These are phyloP conservation scores for Pseudogymnoascus sp. DNA, from an alignment of 2,329 filamentous ascomycete species.

Conservation along the genomic window DNA sequence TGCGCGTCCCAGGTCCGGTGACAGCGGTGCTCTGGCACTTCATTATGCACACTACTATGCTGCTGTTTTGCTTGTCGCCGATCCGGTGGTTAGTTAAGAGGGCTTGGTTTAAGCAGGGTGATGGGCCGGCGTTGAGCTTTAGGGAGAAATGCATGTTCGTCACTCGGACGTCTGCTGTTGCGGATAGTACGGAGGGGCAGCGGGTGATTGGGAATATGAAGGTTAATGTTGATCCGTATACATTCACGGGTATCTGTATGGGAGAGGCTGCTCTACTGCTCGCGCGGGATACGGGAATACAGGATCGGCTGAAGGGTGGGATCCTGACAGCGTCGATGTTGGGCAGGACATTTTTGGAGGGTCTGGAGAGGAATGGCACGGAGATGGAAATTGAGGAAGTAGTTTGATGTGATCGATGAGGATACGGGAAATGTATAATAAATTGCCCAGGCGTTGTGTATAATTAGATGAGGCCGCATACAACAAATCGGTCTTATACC, in stretches of 20 bases:
- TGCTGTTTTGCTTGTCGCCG: slow-evolving; percentile 31
- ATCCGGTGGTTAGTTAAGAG: slow-evolving; percentile 36
- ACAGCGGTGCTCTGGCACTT: slow-evolving; percentile 44
- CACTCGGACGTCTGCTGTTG: background rate
- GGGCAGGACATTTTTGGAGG: background rate
- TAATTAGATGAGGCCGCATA: background rate
- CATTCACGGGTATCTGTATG: background rate
- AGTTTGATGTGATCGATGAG: background rate
- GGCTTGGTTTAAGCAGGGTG: slow-evolving; percentile 44
- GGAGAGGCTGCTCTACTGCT: background rate
- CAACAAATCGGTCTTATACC: background rate
- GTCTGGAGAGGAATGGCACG: background rate
- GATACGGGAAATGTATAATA: background rate
- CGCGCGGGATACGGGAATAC: background rate
- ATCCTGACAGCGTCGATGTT: background rate
- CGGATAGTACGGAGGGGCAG: background rate
- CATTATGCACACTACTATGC: slow-evolving; percentile 33
- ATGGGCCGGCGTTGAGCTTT: slow-evolving; percentile 33
- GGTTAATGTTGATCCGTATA: background rate
- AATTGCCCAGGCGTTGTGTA: background rate
- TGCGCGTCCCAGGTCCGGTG: slow-evolving; percentile 41
- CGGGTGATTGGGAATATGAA: background rate
- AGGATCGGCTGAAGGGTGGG: background rate
- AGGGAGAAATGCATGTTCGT: background rate
- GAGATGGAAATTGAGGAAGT: background rate